Evolutionary conservation across 140 eudicot species (phyloP).

Genomic region (Stevia rebaudiana): DNA sequence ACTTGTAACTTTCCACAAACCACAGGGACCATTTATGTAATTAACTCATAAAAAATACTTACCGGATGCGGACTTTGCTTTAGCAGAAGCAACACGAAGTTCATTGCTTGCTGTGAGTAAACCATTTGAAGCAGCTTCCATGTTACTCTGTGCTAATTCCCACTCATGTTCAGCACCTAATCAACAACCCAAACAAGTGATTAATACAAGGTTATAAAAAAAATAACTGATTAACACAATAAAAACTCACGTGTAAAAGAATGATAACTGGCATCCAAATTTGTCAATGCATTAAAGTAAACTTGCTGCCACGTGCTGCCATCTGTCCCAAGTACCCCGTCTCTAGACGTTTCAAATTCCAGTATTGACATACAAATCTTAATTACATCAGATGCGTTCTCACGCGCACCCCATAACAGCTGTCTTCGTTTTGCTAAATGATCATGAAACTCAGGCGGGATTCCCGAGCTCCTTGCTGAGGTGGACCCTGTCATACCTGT

Average conservation of each 20-base stretch:
- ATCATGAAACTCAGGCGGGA: conserved; percentile 88
- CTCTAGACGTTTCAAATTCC: conserved; percentile 98
- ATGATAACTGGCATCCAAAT: conserved; percentile 72
- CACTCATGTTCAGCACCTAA: conserved; percentile 90
- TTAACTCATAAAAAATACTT: conserved; percentile 12
- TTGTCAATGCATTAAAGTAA: conserved; percentile 59
- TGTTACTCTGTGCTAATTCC: conserved; percentile 70
- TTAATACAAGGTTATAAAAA: conserved; percentile 1
- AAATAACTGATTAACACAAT: conserved; percentile 4
- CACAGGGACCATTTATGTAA: too few species aligned
- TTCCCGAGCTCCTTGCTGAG: conserved; percentile 58
- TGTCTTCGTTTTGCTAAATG: conserved; percentile 66
- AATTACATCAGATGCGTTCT: conserved; percentile 68
- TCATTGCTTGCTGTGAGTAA: conserved; percentile 72
- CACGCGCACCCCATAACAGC: conserved; percentile 61
- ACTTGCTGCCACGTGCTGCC: conserved; percentile 89
- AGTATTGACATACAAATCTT: conserved; percentile 68
- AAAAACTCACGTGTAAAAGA: conserved; percentile 69
- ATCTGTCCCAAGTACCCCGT: conserved; percentile 67
- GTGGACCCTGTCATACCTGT: conserved; percentile 47
- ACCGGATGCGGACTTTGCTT: conserved; percentile 84
- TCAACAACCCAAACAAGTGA: conserved; percentile 19
- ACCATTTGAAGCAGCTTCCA: conserved; percentile 86
- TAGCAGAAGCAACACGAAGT: conserved; percentile 67
- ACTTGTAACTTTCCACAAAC: too few species aligned